Conservation (phyloP, 2,329 filamentous ascomycete genomes). For the Cercospora zeina region DNA sequence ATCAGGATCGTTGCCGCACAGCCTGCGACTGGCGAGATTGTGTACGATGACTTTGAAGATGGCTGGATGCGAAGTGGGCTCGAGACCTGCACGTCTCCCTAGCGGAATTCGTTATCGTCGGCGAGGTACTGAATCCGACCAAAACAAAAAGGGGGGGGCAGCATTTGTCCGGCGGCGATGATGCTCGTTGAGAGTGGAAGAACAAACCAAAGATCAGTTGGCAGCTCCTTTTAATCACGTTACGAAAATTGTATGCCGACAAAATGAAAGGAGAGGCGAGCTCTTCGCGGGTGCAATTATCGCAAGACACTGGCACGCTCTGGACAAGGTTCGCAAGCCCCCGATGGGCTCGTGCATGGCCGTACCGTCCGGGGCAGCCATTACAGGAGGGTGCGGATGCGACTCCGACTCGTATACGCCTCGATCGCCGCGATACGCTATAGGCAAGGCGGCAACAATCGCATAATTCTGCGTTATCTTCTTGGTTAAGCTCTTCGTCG, state of each 20-base stretch:
- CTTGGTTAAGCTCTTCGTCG: too few species aligned
- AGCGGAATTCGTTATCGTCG: slow-evolving; percentile 91
- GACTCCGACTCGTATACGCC: too few species aligned
- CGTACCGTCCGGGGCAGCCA: too few species aligned
- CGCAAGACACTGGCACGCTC: slow-evolving; percentile 57
- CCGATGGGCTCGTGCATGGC: too few species aligned
- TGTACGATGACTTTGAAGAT: slow-evolving; percentile 94
- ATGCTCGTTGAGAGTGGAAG: slow-evolving; percentile 78
- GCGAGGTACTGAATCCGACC: slow-evolving; percentile 82
- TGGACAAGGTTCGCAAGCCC: slow-evolving; percentile 82
- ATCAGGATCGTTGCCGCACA: slow-evolving; percentile 93
- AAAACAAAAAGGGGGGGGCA: slow-evolving; percentile 91
- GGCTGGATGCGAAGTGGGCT: slow-evolving; percentile 97
- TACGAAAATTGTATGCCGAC: slow-evolving; percentile 85
- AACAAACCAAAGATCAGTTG: slow-evolving; percentile 74
- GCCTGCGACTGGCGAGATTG: slow-evolving; percentile 90
- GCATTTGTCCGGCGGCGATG: slow-evolving; percentile 86
- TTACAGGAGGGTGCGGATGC: too few species aligned
- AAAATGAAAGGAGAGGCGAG: slow-evolving; percentile 61
- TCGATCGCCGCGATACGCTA: too few species aligned
- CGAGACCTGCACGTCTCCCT: slow-evolving; percentile 95
- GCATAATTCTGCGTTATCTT: too few species aligned
- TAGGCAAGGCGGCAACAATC: too few species aligned
- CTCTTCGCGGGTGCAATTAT: slow-evolving; percentile 47
- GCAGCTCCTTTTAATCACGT: slow-evolving; percentile 85